Evolutionary conservation across 352 stramenopile genomes (phyloP).

Genomic region (Phytophthora agathidicida): DNA sequence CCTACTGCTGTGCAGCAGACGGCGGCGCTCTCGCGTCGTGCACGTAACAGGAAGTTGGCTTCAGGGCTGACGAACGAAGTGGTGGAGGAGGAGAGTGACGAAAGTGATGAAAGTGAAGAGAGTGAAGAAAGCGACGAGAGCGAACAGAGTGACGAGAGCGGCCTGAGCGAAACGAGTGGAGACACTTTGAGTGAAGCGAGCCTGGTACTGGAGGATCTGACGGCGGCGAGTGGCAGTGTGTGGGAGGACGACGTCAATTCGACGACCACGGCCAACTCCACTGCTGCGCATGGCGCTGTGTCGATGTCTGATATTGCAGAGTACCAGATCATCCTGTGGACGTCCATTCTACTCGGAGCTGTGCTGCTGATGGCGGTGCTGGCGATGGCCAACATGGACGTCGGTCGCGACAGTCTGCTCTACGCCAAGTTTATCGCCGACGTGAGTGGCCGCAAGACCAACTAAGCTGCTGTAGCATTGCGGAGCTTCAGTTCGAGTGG

Average conservation of each 20-base stretch:
- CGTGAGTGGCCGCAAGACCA: slow-evolving; percentile 55
- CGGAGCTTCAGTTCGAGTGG: slow-evolving; percentile 12
- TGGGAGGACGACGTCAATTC: slow-evolving; percentile 28
- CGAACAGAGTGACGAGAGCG: slow-evolving; percentile 2
- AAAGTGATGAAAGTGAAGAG: slow-evolving; percentile 4
- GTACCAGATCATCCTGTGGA: slow-evolving; percentile 88
- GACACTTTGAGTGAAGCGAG: too few species aligned
- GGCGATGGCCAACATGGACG: slow-evolving; percentile 77
- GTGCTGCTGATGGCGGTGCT: slow-evolving; percentile 59
- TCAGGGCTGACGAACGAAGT: slow-evolving; percentile 15
- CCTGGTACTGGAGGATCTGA: slow-evolving; percentile 21
- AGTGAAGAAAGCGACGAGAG: slow-evolving; percentile 7
- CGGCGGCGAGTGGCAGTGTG: slow-evolving; percentile 26
- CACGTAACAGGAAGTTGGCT: slow-evolving; percentile 29
- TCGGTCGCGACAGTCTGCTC: slow-evolving; percentile 75
- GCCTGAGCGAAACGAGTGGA: too few species aligned
- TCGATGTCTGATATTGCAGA: slow-evolving; percentile 71
- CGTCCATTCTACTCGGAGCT: slow-evolving; percentile 59
- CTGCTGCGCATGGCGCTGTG: slow-evolving; percentile 31
- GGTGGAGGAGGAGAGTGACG: slow-evolving; percentile 9
- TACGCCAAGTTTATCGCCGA: slow-evolving; percentile 87
- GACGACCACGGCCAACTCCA: slow-evolving; percentile 31
- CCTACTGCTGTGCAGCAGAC: slow-evolving; percentile 25
- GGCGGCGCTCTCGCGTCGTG: slow-evolving; percentile 32
- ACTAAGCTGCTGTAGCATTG: slow-evolving; percentile 38